Base-by-base conservation (phyloP, 805 yeast species). In the Lachancea lanzarotensis region DNA sequence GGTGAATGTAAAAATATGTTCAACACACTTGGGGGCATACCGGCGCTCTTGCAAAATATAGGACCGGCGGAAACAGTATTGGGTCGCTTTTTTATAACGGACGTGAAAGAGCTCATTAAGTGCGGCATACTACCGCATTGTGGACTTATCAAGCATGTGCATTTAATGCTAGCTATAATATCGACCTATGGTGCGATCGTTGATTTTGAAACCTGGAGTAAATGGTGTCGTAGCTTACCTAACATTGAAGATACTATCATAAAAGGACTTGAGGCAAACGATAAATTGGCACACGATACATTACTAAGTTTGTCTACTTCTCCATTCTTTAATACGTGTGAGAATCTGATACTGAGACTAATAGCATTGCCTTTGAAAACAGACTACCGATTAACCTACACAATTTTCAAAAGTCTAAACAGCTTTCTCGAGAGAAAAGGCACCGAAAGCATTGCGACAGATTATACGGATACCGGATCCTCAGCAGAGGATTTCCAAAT, bases 41-140 rank as follows among this genome's bases (percentile, higher is more conserved):
- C 57, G 6, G 33, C 42, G 6, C 37, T 59, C 17, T 26, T 54
- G 16, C 38, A 41, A 35, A 37, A 51, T 13, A 33, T 37, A 20
- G 45, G 49, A 19, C 39, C 44, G 12, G 45, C 50, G 31, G 52
- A 48, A 25, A 35, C 39, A 5, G 15, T 47, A 12, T n/a, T 47
- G 27, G 6, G 27, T 12, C 34, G 31, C 35, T 52, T 47, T 32
- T 56, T 57, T 41, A 29, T 48, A 15, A 49, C 46, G 13, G 47
- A 51, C 29, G 40, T 41, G 12, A 44, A 45, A 27, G 35, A 42
- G 9, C 39, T 60, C 9, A 50, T 61, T 20, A 57, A 60, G 46
- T 54, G 54, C 38, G 66, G 66, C 2, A 48, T 63, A 16, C 50
- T 62, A 49, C 43, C 50, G 3, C 52, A 50, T 18, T 46, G 59